Evolutionary conservation across 2,329 filamentous ascomycete genomes (phyloP), one percentile per base, ranked within the genome.

Genomic region (Colletotrichum sp.): DNA sequence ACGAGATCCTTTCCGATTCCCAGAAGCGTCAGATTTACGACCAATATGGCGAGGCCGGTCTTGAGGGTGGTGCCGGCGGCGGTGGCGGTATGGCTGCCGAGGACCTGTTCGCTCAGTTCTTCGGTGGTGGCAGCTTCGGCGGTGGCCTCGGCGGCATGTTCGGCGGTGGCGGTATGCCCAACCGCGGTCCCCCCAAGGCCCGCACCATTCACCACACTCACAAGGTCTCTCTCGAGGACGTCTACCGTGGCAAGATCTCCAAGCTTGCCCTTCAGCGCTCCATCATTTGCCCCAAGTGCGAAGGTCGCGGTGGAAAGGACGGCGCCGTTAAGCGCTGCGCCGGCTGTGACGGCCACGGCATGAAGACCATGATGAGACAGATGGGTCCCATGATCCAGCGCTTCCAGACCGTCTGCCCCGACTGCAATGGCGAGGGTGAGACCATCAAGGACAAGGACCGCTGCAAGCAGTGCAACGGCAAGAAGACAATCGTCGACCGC

Each of bases 331-430:
- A 96, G 89, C 95, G 94, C 82, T 99, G 97, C 87, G 84, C 92
- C 55, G 95, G 95, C 83, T 99, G 97, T 86, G 95, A 98, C 82
- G 97, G 97, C 79, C 92, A 94, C 79, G 97, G 97, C 87, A 98
- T 98, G 95, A 99, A 99, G 94, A 98, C 95, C 55, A 99, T 99
- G 96, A 98, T 99, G 97, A 95, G 98, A 84, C 97, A 99, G 88
- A 99, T 99, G 96, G 97, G 97, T 68, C 97, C 97, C 76, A 99
- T 99, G 97, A 99, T 99, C 81, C 98, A 99, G 89, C 95, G 97
- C 75, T 99, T 99, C 93, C 97, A 99, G 90, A 99, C 96, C 34
- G 96, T 98, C 81, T 99, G 97, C 91, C 95, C 96, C 32, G 98
- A 99, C 88, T 99, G 97, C 86, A 96, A 97, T 81, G 98, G 98